These are phyloP conservation scores for Globisporangium emineosum DNA, from an alignment of 352 stramenopile genomes.

Conservation along the genomic window DNA sequence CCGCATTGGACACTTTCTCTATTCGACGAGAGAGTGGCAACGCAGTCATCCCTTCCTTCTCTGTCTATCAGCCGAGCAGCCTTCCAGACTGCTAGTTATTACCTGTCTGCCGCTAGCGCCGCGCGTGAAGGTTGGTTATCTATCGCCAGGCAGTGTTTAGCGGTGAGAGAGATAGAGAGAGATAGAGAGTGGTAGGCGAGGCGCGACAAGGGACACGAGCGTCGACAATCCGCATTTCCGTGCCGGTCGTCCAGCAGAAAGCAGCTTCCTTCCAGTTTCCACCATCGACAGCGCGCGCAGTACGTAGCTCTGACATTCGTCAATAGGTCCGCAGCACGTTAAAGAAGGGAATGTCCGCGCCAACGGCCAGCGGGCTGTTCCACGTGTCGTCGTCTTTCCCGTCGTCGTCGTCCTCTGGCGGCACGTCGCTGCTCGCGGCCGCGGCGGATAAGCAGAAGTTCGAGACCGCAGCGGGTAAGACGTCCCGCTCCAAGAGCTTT, in stretches of 20 bases:
- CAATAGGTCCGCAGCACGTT: not conserved
- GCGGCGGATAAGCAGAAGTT: conserved; percentile 29
- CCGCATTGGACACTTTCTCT: not conserved
- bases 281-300: too few species aligned
- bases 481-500: conserved; percentile 20
- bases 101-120: not conserved
- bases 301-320: too few species aligned
- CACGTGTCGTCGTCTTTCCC: conserved; percentile 23
- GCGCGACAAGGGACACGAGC: not conserved
- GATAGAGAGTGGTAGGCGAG: not conserved
- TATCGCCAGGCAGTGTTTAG: not conserved
- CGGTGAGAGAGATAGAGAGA: not conserved
- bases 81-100: too few species aligned
- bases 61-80: not conserved
- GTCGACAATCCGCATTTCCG: not conserved
- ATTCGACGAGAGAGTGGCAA: not conserved
- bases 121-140: not conserved
- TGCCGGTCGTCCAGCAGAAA: not conserved
- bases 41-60: not conserved
- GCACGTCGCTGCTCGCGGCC: conserved; percentile 28
- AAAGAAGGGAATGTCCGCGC: conserved; percentile 10
- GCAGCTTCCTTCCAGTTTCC: not conserved
- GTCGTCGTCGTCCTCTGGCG: conserved; percentile 17
- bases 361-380: conserved; percentile 24
- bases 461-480: conserved; percentile 15